Evolutionary conservation across 192 early-diverging fungal genomes (phyloP).

Genomic region (Physocladia obscura): DNA sequence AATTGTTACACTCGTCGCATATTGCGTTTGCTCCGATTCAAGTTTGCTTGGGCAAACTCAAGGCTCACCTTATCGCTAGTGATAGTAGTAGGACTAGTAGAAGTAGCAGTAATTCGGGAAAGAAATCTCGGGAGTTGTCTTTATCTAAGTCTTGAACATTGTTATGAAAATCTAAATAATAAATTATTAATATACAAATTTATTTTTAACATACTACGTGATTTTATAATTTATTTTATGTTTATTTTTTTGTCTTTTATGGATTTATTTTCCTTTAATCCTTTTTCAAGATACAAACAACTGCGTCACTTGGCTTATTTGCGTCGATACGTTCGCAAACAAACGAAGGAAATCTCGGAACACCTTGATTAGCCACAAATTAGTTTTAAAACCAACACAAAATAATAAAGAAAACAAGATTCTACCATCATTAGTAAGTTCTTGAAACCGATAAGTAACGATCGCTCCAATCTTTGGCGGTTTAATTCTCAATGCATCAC

Average conservation of each 20-base stretch:
- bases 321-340: conserved; percentile 42
- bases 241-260: background rate
- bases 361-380: too few relatives aligned
- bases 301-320: conserved; percentile 33
- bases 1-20: conserved; percentile 5
- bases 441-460: conserved; percentile 53
- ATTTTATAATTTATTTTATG: background rate
- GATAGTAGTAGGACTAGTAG: too few relatives aligned
- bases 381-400: background rate
- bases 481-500: conserved; percentile 53
- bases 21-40: conserved; percentile 19
- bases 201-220: too few relatives aligned
- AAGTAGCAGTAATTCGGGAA: too few relatives aligned
- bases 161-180: too few relatives aligned
- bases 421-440: conserved; percentile 43
- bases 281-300: background rate
- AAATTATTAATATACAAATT: too few relatives aligned
- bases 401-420: too few relatives aligned
- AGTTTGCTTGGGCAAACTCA: conserved; percentile 4
- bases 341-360: conserved; percentile 48
- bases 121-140: too few relatives aligned
- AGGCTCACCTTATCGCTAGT: too few relatives aligned
- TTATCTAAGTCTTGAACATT: too few relatives aligned
- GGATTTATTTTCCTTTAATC: background rate
- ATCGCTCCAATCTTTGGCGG: conserved; percentile 57